These are phyloP conservation scores for Verticillium tricorpus DNA, from an alignment of 2,329 filamentous ascomycete species.

Conservation along the genomic window DNA sequence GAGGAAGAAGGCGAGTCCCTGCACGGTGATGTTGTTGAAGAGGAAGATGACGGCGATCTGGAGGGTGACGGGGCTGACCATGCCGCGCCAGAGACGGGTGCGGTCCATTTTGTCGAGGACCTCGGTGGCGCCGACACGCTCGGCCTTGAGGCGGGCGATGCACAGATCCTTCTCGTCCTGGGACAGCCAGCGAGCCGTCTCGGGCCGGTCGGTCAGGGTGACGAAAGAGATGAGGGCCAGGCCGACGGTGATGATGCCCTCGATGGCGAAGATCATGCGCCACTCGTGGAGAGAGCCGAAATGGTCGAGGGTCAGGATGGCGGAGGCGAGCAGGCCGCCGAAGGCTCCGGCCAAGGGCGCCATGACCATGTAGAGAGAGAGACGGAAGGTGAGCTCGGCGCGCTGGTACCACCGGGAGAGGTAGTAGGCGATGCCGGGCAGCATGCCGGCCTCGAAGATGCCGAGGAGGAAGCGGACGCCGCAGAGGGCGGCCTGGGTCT, in stretches of 20 bases:
- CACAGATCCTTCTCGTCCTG: constrained; percentile 63
- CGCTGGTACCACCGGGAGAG: constrained; percentile 68
- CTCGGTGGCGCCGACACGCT: constrained; percentile 54
- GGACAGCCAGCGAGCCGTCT: constrained; percentile 61
- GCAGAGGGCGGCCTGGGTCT: constrained; percentile 43
- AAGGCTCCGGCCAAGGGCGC: constrained; percentile 67
- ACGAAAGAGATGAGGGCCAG: constrained; percentile 54
- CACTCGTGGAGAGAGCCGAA: constrained; percentile 55
- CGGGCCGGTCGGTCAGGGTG: constrained; percentile 64
- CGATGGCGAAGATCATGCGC: constrained; percentile 68
- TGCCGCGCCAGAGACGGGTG: constrained; percentile 55
- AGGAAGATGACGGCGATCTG: constrained; percentile 55
- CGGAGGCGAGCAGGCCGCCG: constrained; percentile 61
- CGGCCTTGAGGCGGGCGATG: constrained; percentile 62
- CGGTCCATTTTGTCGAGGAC: constrained; percentile 59
- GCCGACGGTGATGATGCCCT: constrained; percentile 51
- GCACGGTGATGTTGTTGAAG: constrained; percentile 66
- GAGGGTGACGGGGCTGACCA: constrained; percentile 58
- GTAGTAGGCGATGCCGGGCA: constrained; percentile 72
- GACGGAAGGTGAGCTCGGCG: constrained; percentile 61
- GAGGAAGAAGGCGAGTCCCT: constrained; percentile 65
- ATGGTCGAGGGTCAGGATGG: constrained; percentile 55
- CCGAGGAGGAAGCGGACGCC: constrained; percentile 65
- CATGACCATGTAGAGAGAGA: constrained; percentile 67
- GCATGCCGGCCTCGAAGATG: constrained; percentile 68